Evolutionary conservation across 192 early-diverging fungal genomes (phyloP).

Genomic region (Allomyces macrogynus): DNA sequence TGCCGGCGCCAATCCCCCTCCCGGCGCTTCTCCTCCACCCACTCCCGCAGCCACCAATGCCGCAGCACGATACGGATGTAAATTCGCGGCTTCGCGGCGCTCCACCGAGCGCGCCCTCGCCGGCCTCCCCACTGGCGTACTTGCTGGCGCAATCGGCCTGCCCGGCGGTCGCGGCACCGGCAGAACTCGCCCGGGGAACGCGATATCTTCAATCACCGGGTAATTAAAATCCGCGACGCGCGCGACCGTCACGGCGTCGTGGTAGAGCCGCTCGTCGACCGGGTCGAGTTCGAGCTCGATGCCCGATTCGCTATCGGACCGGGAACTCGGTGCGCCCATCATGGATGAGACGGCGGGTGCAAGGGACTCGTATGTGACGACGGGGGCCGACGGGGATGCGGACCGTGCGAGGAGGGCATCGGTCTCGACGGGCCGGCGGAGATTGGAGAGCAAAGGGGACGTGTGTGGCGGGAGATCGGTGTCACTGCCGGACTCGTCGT

Average conservation of each 20-base stretch:
- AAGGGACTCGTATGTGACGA: no score
- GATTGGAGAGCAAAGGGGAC: neutral
- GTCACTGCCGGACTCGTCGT: neutral
- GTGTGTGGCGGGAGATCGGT: neutral
- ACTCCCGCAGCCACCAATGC: neutral
- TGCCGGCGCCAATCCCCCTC: neutral
- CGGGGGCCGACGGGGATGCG: neutral
- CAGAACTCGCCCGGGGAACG: neutral
- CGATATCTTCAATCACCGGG: neutral
- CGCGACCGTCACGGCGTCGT: neutral
- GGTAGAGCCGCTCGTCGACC: no score
- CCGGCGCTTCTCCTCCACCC: neutral
- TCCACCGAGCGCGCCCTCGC: neutral
- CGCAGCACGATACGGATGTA: neutral
- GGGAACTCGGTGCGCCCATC: no score
- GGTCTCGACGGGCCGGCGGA: neutral
- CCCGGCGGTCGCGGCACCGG: neutral
- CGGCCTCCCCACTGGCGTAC: neutral
- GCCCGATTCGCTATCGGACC: no score
- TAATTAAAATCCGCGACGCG: neutral
- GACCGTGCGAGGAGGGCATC: neutral
- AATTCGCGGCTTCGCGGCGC: neutral
- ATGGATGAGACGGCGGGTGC: no score
- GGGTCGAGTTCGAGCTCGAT: no score
- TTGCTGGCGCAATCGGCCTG: neutral